phyloP scores from a whole-genome alignment of 805 yeast species.

The Brettanomyces anomalus region DNA sequence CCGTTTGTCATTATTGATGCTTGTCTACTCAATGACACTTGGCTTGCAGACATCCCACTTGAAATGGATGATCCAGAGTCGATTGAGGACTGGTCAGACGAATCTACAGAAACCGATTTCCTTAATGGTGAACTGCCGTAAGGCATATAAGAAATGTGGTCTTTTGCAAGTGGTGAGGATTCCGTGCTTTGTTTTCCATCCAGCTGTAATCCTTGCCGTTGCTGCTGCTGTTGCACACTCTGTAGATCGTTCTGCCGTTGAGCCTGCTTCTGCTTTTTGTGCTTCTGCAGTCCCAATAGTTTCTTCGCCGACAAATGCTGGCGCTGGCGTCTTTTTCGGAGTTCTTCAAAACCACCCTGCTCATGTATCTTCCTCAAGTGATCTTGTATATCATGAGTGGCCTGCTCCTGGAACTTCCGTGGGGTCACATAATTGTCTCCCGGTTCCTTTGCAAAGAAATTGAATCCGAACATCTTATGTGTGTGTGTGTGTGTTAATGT shows the following conservation, averaged over 20 bases:
- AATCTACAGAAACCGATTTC: constrained; percentile 15
- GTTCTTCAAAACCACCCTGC: constrained; percentile 1
- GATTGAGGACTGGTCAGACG: constrained; percentile 18
- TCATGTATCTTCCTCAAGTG: constrained; percentile 15
- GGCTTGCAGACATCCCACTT: background rate
- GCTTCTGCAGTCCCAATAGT: background rate
- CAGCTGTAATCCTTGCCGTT: too few relatives aligned
- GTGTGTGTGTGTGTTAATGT: background rate
- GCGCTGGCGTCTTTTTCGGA: background rate
- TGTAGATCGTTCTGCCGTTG: background rate
- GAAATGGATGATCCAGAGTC: constrained; percentile 9
- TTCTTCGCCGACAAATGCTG: background rate
- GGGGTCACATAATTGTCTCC: constrained; percentile 22
- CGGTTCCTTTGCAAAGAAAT: constrained; percentile 19
- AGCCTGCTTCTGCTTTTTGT: background rate
- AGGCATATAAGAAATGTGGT: constrained; percentile 7
- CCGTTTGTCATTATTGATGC: constrained; percentile 1
- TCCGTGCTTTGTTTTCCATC: background rate
- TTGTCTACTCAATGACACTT: constrained; percentile 8
- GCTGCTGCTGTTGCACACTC: background rate
- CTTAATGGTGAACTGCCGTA: constrained; percentile 28
- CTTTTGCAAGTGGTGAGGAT: background rate
- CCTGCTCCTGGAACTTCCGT: constrained; percentile 22
- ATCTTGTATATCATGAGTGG: constrained; percentile 24
- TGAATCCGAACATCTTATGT: constrained; percentile 23